These are phyloP conservation scores for Fusarium compactum DNA, from an alignment of 2,329 filamentous ascomycete genomes.

Conservation along the genomic window DNA sequence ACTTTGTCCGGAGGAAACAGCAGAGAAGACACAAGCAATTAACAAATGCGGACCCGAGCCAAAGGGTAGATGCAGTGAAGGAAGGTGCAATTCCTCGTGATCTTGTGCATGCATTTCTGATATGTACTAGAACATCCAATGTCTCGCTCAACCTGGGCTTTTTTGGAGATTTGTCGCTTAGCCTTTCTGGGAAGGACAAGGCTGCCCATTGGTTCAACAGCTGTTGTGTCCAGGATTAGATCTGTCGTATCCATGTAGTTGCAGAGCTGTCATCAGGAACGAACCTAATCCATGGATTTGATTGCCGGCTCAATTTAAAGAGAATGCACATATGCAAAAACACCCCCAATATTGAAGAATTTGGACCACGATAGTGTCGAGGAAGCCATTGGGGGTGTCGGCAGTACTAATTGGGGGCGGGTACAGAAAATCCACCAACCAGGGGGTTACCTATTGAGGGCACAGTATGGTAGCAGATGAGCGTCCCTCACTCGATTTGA, in stretches of 20 bases:
- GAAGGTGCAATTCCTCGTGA: conserved; percentile 7
- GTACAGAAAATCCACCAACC: conserved; percentile 45
- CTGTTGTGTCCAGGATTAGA: conserved; percentile 16
- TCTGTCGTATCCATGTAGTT: conserved; percentile 34
- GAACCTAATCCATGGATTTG: conserved; percentile 25
- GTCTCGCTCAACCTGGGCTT: conserved; percentile 4
- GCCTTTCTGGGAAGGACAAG: conserved; percentile 19
- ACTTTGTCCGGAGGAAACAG: conserved; percentile 25
- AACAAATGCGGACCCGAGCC: conserved; percentile 11
- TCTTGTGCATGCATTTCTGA: conserved; percentile 15
- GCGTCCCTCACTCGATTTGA: conserved; percentile 26
- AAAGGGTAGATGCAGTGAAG: conserved; percentile 12
- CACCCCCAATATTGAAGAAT: conserved; percentile 42
- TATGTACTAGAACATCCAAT: conserved; percentile 10
- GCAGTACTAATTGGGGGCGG: conserved; percentile 39
- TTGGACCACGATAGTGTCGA: conserved; percentile 10
- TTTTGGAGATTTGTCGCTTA: conserved; percentile 19
- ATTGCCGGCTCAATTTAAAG: conserved; percentile 9
- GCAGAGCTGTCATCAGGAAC: conserved; percentile 28
- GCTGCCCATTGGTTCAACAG: conserved; percentile 10
- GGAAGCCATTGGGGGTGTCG: conserved; percentile 38
- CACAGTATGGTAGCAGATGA: conserved; percentile 5
- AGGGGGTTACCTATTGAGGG: conserved; percentile 5
- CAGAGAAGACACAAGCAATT: conserved; percentile 5
- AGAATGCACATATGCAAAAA: not conserved